Evolutionary conservation across 805 yeast genomes (phyloP).

Genomic region (Metschnikowia drakensbergensis): DNA sequence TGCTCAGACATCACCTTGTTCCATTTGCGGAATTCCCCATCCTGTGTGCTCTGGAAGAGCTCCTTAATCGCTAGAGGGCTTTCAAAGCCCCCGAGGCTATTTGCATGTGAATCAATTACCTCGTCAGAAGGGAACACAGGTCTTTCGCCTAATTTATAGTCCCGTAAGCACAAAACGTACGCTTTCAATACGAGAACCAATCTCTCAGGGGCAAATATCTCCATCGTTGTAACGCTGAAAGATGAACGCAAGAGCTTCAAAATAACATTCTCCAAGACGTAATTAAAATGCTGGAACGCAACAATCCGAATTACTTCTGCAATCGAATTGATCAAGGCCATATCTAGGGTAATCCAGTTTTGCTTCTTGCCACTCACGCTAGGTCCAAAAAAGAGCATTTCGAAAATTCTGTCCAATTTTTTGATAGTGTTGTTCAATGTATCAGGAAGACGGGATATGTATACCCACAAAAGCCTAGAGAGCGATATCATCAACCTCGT

Average conservation of each 20-base stretch:
- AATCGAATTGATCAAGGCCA: constrained; percentile 57
- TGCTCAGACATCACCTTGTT: constrained; percentile 41
- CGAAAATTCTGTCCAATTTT: constrained; percentile 63
- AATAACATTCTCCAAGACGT: constrained; percentile 72
- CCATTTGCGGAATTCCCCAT: constrained; percentile 10
- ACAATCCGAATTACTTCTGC: constrained; percentile 72
- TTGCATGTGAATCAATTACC: constrained; percentile 1
- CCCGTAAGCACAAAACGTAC: constrained; percentile 67
- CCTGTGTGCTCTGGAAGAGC: constrained; percentile 8
- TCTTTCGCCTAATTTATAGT: constrained; percentile 47
- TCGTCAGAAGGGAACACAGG: constrained; percentile 75
- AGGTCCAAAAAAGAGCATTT: constrained; percentile 48
- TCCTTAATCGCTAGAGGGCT: constrained; percentile 9
- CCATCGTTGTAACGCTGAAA: constrained; percentile 56
- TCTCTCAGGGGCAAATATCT: constrained; percentile 65
- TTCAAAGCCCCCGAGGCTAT: constrained; percentile 1
- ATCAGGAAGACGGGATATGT: constrained; percentile 79
- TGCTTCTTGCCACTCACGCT: constrained; percentile 49
- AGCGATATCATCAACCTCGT: constrained; percentile 59
- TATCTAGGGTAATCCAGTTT: constrained; percentile 71
- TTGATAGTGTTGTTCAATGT: constrained; percentile 84
- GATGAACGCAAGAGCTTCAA: constrained; percentile 63
- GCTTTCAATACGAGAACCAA: constrained; percentile 66
- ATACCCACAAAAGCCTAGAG: constrained; percentile 85
- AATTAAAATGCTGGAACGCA: constrained; percentile 76